Percentiles rank a stretch among this genome's conserved stretches.
Conservation (phyloP, 805 yeast genomes). For the Saccharomycopsis olivae region DNA sequence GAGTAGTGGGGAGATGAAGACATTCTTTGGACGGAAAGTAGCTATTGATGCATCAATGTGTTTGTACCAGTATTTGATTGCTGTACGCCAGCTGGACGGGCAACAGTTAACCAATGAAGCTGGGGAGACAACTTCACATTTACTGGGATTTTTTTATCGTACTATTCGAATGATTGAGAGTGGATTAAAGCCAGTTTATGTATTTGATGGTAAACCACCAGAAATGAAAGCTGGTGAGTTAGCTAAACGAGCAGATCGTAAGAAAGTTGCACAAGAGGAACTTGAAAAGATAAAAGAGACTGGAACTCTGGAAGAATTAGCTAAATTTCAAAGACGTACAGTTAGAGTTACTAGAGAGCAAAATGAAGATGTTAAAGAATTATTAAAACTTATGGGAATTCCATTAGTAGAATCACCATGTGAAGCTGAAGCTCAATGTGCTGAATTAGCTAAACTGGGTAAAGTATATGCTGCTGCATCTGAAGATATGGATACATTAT, state of each 20-base stretch:
- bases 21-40: conserved; percentile 88
- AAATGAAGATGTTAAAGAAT: conserved; percentile 82
- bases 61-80: conserved; percentile 87
- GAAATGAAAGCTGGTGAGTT: conserved; percentile 86
- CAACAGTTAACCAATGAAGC: conserved; percentile 75
- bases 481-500: conserved; percentile 97
- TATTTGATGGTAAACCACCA: conserved; percentile 98
- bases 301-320: conserved; percentile 55
- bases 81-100: conserved; percentile 97
- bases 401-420: conserved; percentile 92
- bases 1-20: conserved; percentile 68
- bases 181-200: conserved; percentile 95
- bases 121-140: conserved; percentile 89
- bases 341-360: conserved; percentile 85
- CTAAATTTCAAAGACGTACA: conserved; percentile 72
- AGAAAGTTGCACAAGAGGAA: conserved; percentile 75
- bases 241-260: conserved; percentile 67
- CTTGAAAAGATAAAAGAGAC: conserved; percentile 69
- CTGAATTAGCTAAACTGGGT: conserved; percentile 78
- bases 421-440: conserved; percentile 99
- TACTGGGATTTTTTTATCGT: conserved; percentile 94
- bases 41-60: conserved; percentile 97
- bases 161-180: conserved; percentile 82
- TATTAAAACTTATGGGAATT: conserved; percentile 84
- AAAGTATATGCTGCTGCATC: conserved; percentile 96